Evolutionary conservation across 345 rosid species (phyloP), one percentile per base, ranked within the genome.

Genomic region (Citrus hindsii): DNA sequence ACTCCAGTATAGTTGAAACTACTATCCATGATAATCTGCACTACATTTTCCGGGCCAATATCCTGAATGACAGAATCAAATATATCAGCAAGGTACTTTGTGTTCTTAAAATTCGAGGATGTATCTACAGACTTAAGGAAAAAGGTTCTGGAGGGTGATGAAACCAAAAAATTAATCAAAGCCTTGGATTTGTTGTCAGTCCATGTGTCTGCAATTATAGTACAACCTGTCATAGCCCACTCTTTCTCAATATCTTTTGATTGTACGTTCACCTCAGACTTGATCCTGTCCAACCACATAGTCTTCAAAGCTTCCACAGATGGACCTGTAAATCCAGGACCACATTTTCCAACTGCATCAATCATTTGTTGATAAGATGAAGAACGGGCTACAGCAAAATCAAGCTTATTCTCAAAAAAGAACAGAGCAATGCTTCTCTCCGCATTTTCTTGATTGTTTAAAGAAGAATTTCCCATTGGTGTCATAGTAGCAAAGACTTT

Each of bases 141-240:
- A 64, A 89, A 86, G 71, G 91, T 90, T 80, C 93, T 84, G 55
- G 98, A 89, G 14, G 97, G 98, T 0, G 97, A 94, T 7, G 98
- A 92, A 82, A 94, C 93, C 40, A 88, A 88, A 79, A 94, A 92
- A 86, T 92, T 92, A 25, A 94, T 89, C 40, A 92, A 84, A 58
- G 98, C 97, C 81, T 87, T 89, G 13, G 98, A 89, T 83, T 94
- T 94, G 77, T 90, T 88, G 82, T 94, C 98, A 9, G 95, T 90
- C 94, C 94, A 94, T 28, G 91, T 88, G 79, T 92, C 93, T 0
- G 95, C 97, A 79, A 91, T 80, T 81, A 94, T 83, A 42, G 97
- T 92, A 79, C 90, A 91, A 32, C 98, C 98, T 1, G 95, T 90
- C 75, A 91, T 92, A 24, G 81, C 71, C 97, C 95, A 94, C 79